Conservation (phyloP, 148 eudicot species). For the Persicaria tinctoria region DNA sequence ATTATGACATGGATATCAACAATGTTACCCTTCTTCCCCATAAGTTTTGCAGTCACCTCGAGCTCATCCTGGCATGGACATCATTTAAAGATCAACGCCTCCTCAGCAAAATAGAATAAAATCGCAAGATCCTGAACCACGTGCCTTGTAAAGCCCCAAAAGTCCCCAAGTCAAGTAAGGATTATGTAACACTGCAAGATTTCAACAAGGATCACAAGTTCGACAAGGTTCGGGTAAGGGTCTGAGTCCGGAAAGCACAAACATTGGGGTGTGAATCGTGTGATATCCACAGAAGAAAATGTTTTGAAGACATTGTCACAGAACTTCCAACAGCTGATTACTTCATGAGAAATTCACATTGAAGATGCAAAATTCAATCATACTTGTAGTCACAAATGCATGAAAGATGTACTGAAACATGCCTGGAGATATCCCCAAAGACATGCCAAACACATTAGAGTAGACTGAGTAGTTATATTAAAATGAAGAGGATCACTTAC, state of each 20-base stretch:
- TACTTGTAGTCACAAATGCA: neutral
- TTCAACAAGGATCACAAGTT: too few species aligned
- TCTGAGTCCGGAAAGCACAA: too few species aligned
- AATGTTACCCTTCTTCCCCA: constrained; percentile 11
- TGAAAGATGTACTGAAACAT: neutral
- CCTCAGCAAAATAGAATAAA: neutral
- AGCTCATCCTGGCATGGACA: constrained; percentile 9
- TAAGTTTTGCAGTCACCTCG: constrained; percentile 3
- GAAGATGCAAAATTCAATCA: neutral
- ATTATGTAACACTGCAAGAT: too few species aligned
- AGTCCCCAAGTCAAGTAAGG: neutral
- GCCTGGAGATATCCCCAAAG: neutral
- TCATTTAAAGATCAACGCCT: neutral
- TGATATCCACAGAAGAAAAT: neutral
- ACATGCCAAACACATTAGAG: neutral
- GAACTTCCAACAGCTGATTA: neutral
- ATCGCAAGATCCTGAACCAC: neutral
- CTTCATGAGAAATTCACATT: neutral
- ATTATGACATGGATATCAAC: neutral
- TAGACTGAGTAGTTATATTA: too few species aligned
- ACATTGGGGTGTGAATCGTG: too few species aligned
- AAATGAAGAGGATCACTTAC: constrained; percentile 31
- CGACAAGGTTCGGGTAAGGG: too few species aligned
- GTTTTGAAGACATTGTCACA: neutral
- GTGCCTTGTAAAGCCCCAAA: neutral